phyloP scores from a whole-genome alignment of 495 filamentous ascomycete species.

The Podospora appendiculata region DNA sequence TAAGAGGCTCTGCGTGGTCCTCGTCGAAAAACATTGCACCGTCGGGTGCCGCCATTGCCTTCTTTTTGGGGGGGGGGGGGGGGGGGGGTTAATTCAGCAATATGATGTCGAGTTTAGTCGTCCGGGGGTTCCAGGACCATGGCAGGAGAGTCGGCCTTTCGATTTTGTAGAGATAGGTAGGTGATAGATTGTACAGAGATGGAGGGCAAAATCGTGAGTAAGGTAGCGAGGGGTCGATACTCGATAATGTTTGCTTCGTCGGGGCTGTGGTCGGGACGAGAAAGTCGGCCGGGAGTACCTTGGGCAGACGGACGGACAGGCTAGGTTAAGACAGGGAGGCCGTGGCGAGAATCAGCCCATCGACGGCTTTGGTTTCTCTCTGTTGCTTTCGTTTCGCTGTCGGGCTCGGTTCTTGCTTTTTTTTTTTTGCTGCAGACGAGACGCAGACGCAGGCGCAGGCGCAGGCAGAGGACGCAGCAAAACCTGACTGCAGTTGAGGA shows the following conservation, averaged over 20 bases:
- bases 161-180: not conserved
- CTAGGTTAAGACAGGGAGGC: no score
- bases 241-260: no score
- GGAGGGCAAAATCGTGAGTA: no score
- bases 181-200: no score
- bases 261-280: no score
- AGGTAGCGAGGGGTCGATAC: no score
- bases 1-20: conserved; percentile 17
- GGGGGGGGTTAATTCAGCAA: not conserved
- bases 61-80: no score
- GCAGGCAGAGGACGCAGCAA: not conserved
- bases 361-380: not conserved
- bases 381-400: not conserved
- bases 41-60: conserved; percentile 10
- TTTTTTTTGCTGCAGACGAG: not conserved
- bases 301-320: no score
- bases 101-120: conserved; percentile 7
- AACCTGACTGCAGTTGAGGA: not conserved
- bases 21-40: conserved; percentile 14
- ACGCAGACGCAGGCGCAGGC: not conserved
- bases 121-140: conserved; percentile 17
- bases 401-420: not conserved
- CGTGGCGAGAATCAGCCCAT: not conserved
- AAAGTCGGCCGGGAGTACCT: no score
- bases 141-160: conserved; percentile 5